phyloP scores from a whole-genome alignment of 2,329 filamentous ascomycete species.

The Lasiodiplodia hormozganensis region DNA sequence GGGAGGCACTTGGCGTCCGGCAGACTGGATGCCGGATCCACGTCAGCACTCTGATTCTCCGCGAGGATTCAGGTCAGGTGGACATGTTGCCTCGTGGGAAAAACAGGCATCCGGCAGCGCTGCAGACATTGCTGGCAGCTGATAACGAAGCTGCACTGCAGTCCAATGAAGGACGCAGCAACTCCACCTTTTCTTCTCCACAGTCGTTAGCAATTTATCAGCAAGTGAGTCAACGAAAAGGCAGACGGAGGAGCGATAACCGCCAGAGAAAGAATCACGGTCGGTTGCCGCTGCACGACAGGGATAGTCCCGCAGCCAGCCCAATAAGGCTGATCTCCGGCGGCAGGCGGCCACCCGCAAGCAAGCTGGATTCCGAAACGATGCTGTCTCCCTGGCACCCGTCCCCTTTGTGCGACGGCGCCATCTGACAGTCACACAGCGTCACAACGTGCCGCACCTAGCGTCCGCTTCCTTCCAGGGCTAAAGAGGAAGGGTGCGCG shows the following conservation, averaged over 20 bases:
- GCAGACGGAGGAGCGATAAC: background rate
- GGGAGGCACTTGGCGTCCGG: background rate
- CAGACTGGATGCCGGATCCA: background rate
- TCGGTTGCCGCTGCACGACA: background rate
- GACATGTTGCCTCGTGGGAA: background rate
- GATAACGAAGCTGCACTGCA: background rate
- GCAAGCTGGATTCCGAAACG: background rate
- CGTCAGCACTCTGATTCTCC: background rate
- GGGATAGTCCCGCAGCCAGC: background rate
- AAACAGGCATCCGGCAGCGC: background rate
- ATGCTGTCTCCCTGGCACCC: background rate
- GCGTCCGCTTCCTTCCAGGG: conserved; percentile 5
- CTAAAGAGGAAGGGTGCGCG: background rate
- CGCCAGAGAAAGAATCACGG: background rate
- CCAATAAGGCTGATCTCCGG: conserved; percentile 19
- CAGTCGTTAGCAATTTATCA: background rate
- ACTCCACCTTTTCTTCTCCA: background rate
- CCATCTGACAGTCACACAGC: background rate
- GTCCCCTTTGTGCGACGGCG: background rate
- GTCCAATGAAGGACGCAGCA: background rate
- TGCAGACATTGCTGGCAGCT: background rate
- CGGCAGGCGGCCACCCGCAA: background rate
- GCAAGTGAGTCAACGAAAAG: background rate
- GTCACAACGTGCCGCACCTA: conserved; percentile 14
- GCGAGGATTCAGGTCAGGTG: conserved; percentile 4